Percentiles rank a stretch among this genome's conserved stretches.
These are phyloP conservation scores for Maudiozyma turicensis DNA, from an alignment of 805 yeast genomes.

Conservation along the genomic window DNA sequence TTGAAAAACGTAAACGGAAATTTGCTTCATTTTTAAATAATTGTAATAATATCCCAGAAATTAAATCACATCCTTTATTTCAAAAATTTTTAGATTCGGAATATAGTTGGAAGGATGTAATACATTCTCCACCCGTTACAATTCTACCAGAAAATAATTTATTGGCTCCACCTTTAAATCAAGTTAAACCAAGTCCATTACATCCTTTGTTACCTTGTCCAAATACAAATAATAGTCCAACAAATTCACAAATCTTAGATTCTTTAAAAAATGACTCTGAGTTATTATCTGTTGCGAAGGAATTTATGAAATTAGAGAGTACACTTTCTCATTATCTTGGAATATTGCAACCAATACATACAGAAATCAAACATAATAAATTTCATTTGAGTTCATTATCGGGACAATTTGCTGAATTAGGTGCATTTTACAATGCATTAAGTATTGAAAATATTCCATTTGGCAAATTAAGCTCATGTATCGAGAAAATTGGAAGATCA, in stretches of 20 bases:
- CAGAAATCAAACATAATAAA: constrained; percentile 22
- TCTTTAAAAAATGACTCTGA: constrained; percentile 1
- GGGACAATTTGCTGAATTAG: constrained; percentile 64
- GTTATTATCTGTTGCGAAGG: not conserved
- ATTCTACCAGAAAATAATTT: constrained; percentile 44
- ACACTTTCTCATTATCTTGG: constrained; percentile 30
- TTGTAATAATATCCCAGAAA: constrained; percentile 49
- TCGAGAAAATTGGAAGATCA: constrained; percentile 77
- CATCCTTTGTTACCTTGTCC: constrained; percentile 60
- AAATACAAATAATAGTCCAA: constrained; percentile 20
- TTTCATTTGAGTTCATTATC: constrained; percentile 44
- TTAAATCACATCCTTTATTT: constrained; percentile 54
- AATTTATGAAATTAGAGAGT: constrained; percentile 25
- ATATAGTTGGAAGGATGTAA: constrained; percentile 71
- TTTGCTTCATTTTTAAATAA: constrained; percentile 68
- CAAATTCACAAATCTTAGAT: not conserved
- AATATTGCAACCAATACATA: constrained; percentile 20
- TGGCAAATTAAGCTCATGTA: constrained; percentile 41
- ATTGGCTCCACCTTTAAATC: constrained; percentile 52
- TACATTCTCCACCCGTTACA: constrained; percentile 45
- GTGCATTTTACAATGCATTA: constrained; percentile 56
- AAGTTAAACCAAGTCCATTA: constrained; percentile 45
- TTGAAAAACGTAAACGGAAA: constrained; percentile 66
- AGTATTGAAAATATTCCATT: constrained; percentile 41
- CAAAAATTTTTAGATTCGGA: constrained; percentile 78